Conservation (phyloP, 2,329 filamentous ascomycete genomes). For the Helicocarpus griseus region DNA sequence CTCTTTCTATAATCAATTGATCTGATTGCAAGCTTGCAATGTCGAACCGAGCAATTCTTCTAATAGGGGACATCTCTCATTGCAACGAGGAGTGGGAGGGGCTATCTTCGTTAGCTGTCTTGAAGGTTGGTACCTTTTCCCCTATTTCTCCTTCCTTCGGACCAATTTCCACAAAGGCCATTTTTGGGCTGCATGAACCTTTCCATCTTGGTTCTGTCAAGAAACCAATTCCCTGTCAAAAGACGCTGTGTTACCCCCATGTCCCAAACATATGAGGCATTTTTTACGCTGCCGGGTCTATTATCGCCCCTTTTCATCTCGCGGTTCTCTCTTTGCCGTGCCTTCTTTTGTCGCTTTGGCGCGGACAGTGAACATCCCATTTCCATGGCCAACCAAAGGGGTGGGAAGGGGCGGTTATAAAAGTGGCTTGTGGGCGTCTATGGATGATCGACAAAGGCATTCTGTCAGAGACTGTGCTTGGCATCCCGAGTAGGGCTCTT, state of each 20-base stretch:
- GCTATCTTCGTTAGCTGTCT: constrained; percentile 29
- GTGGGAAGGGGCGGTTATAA: not conserved
- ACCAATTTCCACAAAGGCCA: not conserved
- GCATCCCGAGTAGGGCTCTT: too few species aligned
- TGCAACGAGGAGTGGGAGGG: constrained; percentile 35
- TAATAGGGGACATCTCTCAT: constrained; percentile 37
- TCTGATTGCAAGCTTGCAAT: constrained; percentile 18
- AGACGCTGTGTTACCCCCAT: not conserved
- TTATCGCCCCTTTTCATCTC: not conserved
- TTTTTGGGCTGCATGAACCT: not conserved
- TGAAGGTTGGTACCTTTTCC: constrained; percentile 26
- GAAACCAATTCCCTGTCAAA: too few species aligned
- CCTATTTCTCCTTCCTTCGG: not conserved
- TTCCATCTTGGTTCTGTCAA: not conserved
- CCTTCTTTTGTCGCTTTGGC: not conserved
- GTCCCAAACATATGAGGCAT: not conserved
- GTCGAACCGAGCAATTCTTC: constrained; percentile 30
- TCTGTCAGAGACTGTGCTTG: too few species aligned
- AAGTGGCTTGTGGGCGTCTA: not conserved
- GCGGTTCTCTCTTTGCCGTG: not conserved
- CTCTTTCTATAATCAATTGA: not conserved
- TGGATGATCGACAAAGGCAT: not conserved
- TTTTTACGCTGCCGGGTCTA: not conserved
- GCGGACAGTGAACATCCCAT: too few species aligned
- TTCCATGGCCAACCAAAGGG: not conserved